phyloP scores from a whole-genome alignment of 2,329 filamentous ascomycete species.

The Aspergillus fumigatus region DNA sequence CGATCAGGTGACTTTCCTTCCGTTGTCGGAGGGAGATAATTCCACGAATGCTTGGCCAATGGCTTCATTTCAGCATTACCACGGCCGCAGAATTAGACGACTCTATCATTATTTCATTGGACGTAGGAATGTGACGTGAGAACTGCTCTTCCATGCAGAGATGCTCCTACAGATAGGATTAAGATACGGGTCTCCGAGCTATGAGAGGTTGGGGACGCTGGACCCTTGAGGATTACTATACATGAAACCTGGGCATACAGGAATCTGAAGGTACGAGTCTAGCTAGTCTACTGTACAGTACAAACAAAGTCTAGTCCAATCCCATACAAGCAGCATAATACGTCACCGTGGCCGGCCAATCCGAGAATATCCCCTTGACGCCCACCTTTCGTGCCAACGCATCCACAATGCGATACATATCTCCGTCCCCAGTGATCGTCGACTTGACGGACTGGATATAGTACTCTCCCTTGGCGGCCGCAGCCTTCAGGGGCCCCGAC shows the following conservation, averaged over 20 bases:
- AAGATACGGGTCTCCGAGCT: no score
- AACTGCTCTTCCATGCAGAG: no score
- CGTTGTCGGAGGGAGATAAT: no score
- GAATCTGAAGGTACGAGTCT: neutral
- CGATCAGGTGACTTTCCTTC: neutral
- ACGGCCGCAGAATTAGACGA: no score
- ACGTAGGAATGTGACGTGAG: no score
- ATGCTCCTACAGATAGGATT: no score
- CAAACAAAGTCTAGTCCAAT: constrained; percentile 1
- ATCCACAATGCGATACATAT: constrained; percentile 19
- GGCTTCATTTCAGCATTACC: no score
- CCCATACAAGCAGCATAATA: constrained; percentile 18
- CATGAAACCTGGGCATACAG: no score
- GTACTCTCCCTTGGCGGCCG: constrained; percentile 11
- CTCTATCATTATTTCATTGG: no score
- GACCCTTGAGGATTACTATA: no score
- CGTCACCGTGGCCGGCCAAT: constrained; percentile 18
- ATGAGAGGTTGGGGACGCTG: no score
- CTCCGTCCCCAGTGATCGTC: constrained; percentile 12
- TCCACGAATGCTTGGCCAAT: neutral
- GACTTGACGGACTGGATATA: constrained; percentile 11
- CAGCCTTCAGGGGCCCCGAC: constrained; percentile 13
- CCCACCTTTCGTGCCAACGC: constrained; percentile 16
- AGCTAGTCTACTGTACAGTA: no score
- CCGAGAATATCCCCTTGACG: constrained; percentile 16